phyloP scores from a whole-genome alignment of 2,329 filamentous ascomycete genomes.

The Alternaria gansuensis region DNA sequence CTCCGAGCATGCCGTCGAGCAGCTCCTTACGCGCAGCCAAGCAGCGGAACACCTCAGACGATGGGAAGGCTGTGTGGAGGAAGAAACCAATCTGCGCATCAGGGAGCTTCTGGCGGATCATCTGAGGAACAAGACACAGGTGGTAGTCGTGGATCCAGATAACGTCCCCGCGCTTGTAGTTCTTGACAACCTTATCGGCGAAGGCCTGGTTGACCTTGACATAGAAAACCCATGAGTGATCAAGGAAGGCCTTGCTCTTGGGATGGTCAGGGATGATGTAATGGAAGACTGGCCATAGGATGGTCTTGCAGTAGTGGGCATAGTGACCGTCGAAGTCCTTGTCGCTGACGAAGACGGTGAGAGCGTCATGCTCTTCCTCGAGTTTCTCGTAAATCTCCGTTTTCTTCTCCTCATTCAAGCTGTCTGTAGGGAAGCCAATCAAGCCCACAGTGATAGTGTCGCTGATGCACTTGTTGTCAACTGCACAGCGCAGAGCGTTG shows the following conservation, averaged over 20 bases:
- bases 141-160: slow-evolving; percentile 98
- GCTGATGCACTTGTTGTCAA: slow-evolving; percentile 71
- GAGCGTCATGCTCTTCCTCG: slow-evolving; percentile 80
- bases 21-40: slow-evolving; percentile 86
- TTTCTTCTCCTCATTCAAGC: slow-evolving; percentile 77
- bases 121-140: slow-evolving; percentile 83
- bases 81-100: slow-evolving; percentile 97
- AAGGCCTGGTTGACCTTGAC: slow-evolving; percentile 92
- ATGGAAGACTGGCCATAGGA: slow-evolving; percentile 96
- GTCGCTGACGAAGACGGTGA: slow-evolving; percentile 86
- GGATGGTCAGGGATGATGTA: slow-evolving; percentile 98
- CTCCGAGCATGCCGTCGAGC: slow-evolving; percentile 89
- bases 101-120: slow-evolving; percentile 88
- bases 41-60: slow-evolving; percentile 94
- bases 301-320: slow-evolving; percentile 95
- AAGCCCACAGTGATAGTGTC: slow-evolving; percentile 93
- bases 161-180: slow-evolving; percentile 91
- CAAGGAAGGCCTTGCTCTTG: slow-evolving; percentile 97
- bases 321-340: slow-evolving; percentile 96
- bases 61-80: slow-evolving; percentile 92
- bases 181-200: slow-evolving; percentile 85
- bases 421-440: slow-evolving; percentile 92
- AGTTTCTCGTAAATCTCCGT: slow-evolving; percentile 84
- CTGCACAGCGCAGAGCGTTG: slow-evolving; percentile 84
- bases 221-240: slow-evolving; percentile 96